These are phyloP conservation scores for Aspergillus heteromorphus DNA, from an alignment of 495 filamentous ascomycete genomes.

Conservation along the genomic window DNA sequence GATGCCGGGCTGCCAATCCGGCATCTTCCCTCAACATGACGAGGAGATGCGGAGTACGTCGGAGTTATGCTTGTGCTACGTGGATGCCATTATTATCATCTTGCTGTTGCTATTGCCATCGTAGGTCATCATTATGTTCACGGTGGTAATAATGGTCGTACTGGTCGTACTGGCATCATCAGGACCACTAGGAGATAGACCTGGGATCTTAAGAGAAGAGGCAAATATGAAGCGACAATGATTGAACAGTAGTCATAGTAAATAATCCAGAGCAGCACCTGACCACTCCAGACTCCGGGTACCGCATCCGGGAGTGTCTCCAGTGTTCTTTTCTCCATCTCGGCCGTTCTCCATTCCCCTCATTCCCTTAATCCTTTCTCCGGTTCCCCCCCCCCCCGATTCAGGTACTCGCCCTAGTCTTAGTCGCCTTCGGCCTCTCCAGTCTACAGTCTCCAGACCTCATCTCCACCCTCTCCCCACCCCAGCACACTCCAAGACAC, in stretches of 20 bases:
- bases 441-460: not conserved
- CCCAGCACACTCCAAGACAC: slow-evolving; percentile 2
- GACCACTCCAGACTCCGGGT: not conserved
- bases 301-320: not conserved
- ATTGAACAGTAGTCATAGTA: too few species aligned
- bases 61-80: too few species aligned
- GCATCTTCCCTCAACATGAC: too few species aligned
- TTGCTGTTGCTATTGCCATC: too few species aligned
- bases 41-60: too few species aligned
- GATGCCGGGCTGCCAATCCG: not conserved
- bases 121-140: not conserved
- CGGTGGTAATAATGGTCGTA: not conserved
- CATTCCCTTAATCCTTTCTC: not conserved
- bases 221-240: too few species aligned
- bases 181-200: too few species aligned
- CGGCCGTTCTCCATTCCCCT: not conserved
- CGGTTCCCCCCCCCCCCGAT: not conserved
- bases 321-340: not conserved
- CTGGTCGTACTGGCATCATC: too few species aligned
- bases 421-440: not conserved
- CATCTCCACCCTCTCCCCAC: slow-evolving; percentile 10
- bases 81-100: too few species aligned
- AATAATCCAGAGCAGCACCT: too few species aligned
- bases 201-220: too few species aligned
- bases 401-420: not conserved